Conservation (phyloP, 148 eudicot genomes). For the Mesembryanthemum crystallinum region DNA sequence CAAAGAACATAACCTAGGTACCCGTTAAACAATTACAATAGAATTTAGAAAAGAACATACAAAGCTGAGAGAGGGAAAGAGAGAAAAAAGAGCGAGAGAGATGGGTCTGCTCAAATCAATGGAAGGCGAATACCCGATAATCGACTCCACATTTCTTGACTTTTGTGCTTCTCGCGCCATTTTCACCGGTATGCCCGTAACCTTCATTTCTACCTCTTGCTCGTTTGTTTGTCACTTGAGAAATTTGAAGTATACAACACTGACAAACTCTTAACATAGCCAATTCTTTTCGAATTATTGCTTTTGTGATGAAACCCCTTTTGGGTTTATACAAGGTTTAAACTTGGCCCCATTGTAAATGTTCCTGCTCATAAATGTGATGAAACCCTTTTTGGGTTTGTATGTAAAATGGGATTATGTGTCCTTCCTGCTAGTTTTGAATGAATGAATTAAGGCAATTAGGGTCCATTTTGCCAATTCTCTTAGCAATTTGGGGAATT, state of each 20-base stretch:
- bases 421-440: background rate
- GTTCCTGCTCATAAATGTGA: background rate
- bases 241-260: background rate
- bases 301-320: background rate
- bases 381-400: background rate
- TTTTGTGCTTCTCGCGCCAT: constrained; percentile 70
- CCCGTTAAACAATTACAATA: too few relatives aligned
- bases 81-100: background rate
- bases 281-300: background rate
- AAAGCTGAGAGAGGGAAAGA: background rate
- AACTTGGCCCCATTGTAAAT: background rate
- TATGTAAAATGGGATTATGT: background rate
- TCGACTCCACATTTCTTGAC: constrained; percentile 51
- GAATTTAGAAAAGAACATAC: too few relatives aligned
- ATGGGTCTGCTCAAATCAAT: constrained; percentile 64
- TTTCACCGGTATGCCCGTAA: constrained; percentile 44
- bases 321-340: background rate
- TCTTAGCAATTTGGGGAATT: background rate
- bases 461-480: background rate
- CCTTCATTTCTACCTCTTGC: background rate
- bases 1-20: too few relatives aligned
- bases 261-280: too few relatives aligned
- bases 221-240: background rate
- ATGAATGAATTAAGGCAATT: background rate
- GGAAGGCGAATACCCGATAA: constrained; percentile 42